A percentile compares a stretch with the other conserved stretches of the same genome.
Conservation (phyloP, 495 filamentous ascomycete species). For the Podospora tetraspora region DNA sequence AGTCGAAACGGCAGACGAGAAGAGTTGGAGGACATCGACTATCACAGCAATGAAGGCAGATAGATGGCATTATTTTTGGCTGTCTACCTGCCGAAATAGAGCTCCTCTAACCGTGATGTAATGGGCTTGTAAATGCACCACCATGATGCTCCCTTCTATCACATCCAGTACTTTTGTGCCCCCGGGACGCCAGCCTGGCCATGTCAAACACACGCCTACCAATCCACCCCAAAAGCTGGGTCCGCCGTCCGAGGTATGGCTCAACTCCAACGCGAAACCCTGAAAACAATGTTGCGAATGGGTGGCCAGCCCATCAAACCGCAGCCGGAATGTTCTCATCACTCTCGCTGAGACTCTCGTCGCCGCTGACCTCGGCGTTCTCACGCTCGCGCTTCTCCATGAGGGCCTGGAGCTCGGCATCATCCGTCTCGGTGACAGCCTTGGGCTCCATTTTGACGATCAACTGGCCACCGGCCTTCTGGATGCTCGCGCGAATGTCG, state of each 20-base stretch:
- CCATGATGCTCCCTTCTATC: conserved; percentile 3
- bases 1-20: not conserved
- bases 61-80: not conserved
- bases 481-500: conserved; percentile 73
- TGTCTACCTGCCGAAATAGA: not conserved
- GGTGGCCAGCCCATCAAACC: conserved; percentile 27
- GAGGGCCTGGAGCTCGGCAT: conserved; percentile 90
- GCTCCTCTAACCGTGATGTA: not conserved
- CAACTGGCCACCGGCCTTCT: conserved; percentile 66
- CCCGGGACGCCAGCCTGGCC: conserved; percentile 17
- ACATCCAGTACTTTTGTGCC: conserved; percentile 7
- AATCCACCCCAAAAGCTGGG: not conserved
- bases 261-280: not conserved
- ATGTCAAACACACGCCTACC: conserved; percentile 7
- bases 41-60: not conserved
- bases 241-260: not conserved
- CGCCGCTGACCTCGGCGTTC: conserved; percentile 93
- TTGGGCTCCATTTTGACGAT: conserved; percentile 95
- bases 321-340: conserved; percentile 65
- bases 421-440: conserved; percentile 96
- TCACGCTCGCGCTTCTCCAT: conserved; percentile 99
- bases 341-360: conserved; percentile 88
- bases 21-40: not conserved
- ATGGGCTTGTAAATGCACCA: not conserved
- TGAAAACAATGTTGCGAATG: not conserved